Conservation (phyloP, 495 filamentous ascomycete genomes). For the Tirmania nivea region DNA sequence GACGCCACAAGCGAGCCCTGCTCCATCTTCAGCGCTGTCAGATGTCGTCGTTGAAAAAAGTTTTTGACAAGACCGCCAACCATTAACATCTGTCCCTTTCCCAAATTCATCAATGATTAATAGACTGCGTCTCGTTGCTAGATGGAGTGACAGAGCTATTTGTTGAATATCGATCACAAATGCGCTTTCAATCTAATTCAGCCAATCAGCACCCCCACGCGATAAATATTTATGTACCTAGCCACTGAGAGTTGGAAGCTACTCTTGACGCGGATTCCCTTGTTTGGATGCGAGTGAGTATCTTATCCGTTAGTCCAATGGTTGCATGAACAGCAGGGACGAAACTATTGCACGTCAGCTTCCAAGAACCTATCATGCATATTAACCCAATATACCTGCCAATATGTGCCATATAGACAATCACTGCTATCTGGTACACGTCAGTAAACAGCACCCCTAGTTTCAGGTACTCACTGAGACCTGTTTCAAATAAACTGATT, state of each 20-base stretch:
- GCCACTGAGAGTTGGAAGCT: conserved; percentile 3
- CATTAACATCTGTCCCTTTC: conserved; percentile 64
- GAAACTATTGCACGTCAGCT: conserved; percentile 27
- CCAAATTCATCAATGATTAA: conserved; percentile 89
- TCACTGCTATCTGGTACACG: conserved; percentile 38
- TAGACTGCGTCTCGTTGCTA: conserved; percentile 56
- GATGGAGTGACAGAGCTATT: conserved; percentile 52
- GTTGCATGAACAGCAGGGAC: conserved; percentile 60
- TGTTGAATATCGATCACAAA: conserved; percentile 91
- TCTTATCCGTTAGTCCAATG: conserved; percentile 81
- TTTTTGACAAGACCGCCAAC: conserved; percentile 11
- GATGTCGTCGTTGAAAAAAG: conserved; percentile 9
- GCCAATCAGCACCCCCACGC: no score
- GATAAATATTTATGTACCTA: neutral
- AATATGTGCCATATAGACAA: conserved; percentile 81
- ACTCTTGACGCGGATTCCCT: conserved; percentile 63
- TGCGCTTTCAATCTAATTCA: conserved; percentile 49
- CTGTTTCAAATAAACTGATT: conserved; percentile 91
- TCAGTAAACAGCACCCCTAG: no score
- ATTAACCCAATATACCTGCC: conserved; percentile 26
- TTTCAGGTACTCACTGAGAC: conserved; percentile 4
- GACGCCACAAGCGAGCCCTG: conserved; percentile 64
- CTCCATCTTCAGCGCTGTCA: conserved; percentile 34
- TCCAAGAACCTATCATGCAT: conserved; percentile 16
- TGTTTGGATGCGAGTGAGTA: conserved; percentile 71